These are phyloP conservation scores for Dioszegia aurantiaca DNA, from an alignment of 768 basidiomycete species.

Conservation along the genomic window DNA sequence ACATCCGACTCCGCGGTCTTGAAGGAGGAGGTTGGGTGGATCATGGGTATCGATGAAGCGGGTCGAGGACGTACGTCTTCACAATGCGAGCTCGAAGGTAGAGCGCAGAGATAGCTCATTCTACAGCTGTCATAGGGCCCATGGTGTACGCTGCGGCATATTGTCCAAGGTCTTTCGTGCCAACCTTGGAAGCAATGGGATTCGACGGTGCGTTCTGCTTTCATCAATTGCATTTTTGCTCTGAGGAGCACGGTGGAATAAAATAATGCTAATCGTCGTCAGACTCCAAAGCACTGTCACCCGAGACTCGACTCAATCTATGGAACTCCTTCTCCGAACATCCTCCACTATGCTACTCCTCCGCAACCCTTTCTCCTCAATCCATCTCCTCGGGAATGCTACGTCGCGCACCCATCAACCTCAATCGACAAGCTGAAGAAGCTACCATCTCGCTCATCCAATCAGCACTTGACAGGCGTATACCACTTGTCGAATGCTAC, in stretches of 20 bases:
- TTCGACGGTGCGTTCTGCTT: constrained; percentile 69
- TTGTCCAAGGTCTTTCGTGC: constrained; percentile 75
- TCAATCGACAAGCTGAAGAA: constrained; percentile 59
- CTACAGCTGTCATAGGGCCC: constrained; percentile 68
- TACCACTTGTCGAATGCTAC: constrained; percentile 26
- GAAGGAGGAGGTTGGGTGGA: constrained; percentile 61
- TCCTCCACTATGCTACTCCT: constrained; percentile 47
- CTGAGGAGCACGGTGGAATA: too few species aligned
- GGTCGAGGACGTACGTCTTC: constrained; percentile 70
- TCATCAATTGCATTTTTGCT: too few species aligned
- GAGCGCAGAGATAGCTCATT: not conserved
- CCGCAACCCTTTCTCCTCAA: constrained; percentile 66
- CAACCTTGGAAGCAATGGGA: constrained; percentile 71
- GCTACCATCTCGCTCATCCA: constrained; percentile 86
- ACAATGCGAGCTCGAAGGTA: not conserved
- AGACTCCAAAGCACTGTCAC: constrained; percentile 91
- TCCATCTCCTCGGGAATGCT: constrained; percentile 92
- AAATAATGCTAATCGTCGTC: not conserved
- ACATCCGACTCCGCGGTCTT: constrained; percentile 1
- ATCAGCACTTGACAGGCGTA: constrained; percentile 74
- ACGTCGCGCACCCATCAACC: constrained; percentile 72
- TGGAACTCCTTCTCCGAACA: constrained; percentile 40
- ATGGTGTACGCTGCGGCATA: constrained; percentile 95
- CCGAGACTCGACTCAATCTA: constrained; percentile 60
- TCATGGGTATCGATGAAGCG: constrained; percentile 98